These are phyloP conservation scores for Boletus smithii DNA, from an alignment of 1,284 basidiomycete species.

Conservation along the genomic window DNA sequence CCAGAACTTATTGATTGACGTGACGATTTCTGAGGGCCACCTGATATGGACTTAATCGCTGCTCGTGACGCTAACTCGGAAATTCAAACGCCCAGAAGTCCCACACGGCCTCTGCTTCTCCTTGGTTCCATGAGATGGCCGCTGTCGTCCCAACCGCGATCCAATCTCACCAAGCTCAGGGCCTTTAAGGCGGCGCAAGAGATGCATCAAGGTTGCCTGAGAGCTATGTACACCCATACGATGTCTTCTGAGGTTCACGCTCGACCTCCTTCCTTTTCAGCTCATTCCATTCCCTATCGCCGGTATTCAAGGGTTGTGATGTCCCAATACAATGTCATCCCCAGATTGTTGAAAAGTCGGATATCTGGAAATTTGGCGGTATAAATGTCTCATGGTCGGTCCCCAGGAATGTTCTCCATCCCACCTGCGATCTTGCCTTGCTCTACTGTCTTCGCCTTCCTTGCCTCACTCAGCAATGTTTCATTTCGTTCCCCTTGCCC, in stretches of 20 bases:
- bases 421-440: background rate
- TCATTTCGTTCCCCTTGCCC: constrained; percentile 1
- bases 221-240: background rate
- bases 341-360: no score
- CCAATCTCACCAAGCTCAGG: no score
- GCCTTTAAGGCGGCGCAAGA: no score
- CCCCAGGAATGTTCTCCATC: background rate
- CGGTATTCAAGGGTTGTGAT: no score
- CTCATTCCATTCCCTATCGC: constrained; percentile 4
- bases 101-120: constrained; percentile 1
- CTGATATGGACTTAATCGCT: background rate
- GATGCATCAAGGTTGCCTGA: constrained; percentile 1
- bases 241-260: background rate
- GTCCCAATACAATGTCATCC: no score
- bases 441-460: background rate
- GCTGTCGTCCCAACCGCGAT: no score
- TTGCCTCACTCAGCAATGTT: constrained; percentile 7
- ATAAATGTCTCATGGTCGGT: constrained; percentile 13
- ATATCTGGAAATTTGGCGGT: constrained; percentile 1
- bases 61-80: background rate
- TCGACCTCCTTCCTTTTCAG: no score
- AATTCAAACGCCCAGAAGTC: background rate
- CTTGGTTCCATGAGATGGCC: background rate
- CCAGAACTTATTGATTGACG: constrained; percentile 5
- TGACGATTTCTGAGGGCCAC: constrained; percentile 1